phyloP scores from a whole-genome alignment of 2,329 filamentous ascomycete species.

The Nemania sp. region DNA sequence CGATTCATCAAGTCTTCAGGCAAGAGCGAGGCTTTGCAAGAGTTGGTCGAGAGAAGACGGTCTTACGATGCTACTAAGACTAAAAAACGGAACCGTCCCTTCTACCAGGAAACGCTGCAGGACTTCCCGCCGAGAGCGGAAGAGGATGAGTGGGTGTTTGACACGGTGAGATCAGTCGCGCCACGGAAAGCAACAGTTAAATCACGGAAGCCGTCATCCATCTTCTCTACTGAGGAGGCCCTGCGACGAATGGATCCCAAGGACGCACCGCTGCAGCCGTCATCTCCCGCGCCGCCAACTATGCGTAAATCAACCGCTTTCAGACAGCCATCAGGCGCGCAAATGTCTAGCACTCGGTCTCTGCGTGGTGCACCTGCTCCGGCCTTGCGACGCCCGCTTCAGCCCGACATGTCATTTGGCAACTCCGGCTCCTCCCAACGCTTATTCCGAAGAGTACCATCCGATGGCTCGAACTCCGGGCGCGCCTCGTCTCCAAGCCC shows the following conservation, averaged over 20 bases:
- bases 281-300: conserved; percentile 59
- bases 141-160: conserved; percentile 91
- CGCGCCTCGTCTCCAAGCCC: conserved; percentile 47
- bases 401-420: conserved; percentile 89
- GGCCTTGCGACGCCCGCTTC: conserved; percentile 75
- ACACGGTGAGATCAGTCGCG: conserved; percentile 80
- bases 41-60: conserved; percentile 81
- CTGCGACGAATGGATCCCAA: conserved; percentile 65
- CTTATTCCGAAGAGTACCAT: conserved; percentile 84
- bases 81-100: conserved; percentile 72
- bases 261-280: conserved; percentile 61
- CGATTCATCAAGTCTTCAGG: conserved; percentile 86
- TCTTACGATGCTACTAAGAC: conserved; percentile 78
- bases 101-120: conserved; percentile 91
- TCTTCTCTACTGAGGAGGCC: conserved; percentile 63
- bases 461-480: conserved; percentile 62
- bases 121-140: conserved; percentile 69
- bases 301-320: conserved; percentile 64
- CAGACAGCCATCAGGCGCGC: conserved; percentile 51
- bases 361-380: conserved; percentile 44
- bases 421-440: conserved; percentile 91
- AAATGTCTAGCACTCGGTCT: conserved; percentile 47
- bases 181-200: conserved; percentile 59
- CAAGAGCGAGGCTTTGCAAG: conserved; percentile 84
- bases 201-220: conserved; percentile 60